Conservation (phyloP, 176 grass and related monocot species). For the Dendrocalamus sinicus region DNA sequence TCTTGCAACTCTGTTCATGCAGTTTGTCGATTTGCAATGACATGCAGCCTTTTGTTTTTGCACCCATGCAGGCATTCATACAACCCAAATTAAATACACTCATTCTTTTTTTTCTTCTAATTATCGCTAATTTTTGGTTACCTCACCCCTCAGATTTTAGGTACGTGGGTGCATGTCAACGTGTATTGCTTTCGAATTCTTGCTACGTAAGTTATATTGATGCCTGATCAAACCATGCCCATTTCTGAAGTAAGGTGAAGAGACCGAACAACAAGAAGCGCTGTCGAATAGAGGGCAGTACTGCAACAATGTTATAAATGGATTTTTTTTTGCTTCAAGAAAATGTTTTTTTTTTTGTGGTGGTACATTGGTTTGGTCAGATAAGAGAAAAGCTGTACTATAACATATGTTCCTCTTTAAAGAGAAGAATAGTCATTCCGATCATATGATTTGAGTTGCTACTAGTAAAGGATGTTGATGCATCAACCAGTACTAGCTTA, state of each 20-base stretch:
- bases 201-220: conserved; percentile 10
- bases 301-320: not conserved
- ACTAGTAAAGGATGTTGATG: not conserved
- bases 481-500: not conserved
- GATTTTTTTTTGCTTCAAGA: too few species aligned
- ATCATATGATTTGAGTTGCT: not conserved
- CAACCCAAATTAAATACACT: not conserved
- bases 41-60: not conserved
- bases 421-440: not conserved
- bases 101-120: not conserved
- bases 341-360: not conserved
- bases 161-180: not conserved
- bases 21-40: not conserved
- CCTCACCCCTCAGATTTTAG: not conserved
- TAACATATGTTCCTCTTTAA: not conserved
- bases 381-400: not conserved
- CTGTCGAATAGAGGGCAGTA: not conserved
- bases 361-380: not conserved
- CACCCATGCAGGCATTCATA: not conserved
- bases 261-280: conserved; percentile 32
- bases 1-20: not conserved
- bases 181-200: not conserved
- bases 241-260: conserved; percentile 31
- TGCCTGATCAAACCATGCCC: not conserved
- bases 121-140: not conserved